phyloP scores from a whole-genome alignment of 1,139 yeast genomes.

The Saccharomycopsis hybrid region DNA sequence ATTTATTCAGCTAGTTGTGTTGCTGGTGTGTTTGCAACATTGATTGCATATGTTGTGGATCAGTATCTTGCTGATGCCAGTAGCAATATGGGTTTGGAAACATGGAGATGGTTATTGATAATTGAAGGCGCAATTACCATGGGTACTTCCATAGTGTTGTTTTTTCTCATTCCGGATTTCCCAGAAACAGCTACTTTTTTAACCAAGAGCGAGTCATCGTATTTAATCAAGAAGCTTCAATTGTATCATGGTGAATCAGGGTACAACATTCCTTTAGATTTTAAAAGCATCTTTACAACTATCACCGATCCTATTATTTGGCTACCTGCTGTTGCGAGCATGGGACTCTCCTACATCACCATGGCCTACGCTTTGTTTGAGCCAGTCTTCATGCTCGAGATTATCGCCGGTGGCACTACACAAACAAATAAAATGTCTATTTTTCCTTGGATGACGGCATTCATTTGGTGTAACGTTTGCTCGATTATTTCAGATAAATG shows the following conservation, averaged over 20 bases:
- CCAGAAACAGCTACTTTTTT: slow-evolving; percentile 39
- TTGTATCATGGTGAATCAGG: slow-evolving; percentile 43
- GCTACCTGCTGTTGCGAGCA: slow-evolving; percentile 44
- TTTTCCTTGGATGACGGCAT: slow-evolving; percentile 65
- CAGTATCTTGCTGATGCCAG: slow-evolving; percentile 26
- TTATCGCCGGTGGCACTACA: slow-evolving; percentile 52
- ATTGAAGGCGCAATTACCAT: slow-evolving; percentile 59
- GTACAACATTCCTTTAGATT: neutral
- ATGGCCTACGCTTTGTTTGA: slow-evolving; percentile 71
- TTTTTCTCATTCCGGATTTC: slow-evolving; percentile 36
- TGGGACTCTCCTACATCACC: slow-evolving; percentile 54
- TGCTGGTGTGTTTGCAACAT: slow-evolving; percentile 36
- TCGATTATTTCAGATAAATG: slow-evolving; percentile 45
- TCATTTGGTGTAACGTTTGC: slow-evolving; percentile 37
- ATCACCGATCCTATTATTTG: slow-evolving; percentile 44
- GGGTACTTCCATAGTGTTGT: slow-evolving; percentile 29
- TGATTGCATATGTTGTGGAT: slow-evolving; percentile 34
- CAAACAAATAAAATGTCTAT: slow-evolving; percentile 62
- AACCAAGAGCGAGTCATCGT: slow-evolving; percentile 36
- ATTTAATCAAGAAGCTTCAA: slow-evolving; percentile 48
- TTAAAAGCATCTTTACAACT: slow-evolving; percentile 26
- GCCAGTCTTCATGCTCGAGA: slow-evolving; percentile 55
- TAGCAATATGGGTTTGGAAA: slow-evolving; percentile 31
- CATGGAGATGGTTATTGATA: slow-evolving; percentile 62
- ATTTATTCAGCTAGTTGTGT: slow-evolving; percentile 33